Evolutionary conservation across 1,284 basidiomycete species (phyloP).

Genomic region (Cryptococcus hybrid): DNA sequence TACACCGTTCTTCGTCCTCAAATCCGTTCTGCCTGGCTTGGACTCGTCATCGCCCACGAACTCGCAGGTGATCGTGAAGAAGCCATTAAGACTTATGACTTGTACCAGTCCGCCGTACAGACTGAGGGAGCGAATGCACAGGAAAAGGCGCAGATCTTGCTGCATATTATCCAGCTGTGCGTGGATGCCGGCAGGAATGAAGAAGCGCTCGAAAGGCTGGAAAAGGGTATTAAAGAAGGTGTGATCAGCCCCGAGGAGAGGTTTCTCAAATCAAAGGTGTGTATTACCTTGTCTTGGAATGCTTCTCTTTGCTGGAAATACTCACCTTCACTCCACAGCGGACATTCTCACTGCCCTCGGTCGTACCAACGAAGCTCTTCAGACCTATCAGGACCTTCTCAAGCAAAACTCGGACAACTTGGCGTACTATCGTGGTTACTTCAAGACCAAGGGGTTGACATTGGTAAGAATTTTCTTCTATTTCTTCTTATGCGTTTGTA

Average conservation of each 20-base stretch:
- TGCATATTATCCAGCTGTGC: conserved; percentile 78
- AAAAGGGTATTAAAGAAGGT: conserved; percentile 63
- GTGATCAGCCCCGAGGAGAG: conserved; percentile 65
- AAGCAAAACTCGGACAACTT: conserved; percentile 83
- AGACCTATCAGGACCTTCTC: conserved; percentile 75
- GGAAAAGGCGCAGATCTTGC: conserved; percentile 79
- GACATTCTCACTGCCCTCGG: conserved; percentile 63
- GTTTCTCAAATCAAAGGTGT: conserved; percentile 71
- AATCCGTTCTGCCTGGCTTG: conserved; percentile 86
- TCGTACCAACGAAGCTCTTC: conserved; percentile 64
- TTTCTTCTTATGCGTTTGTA: neutral
- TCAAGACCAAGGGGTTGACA: conserved; percentile 63
- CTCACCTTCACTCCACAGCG: conserved; percentile 12
- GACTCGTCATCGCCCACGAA: conserved; percentile 83
- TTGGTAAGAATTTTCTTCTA: conserved; percentile 55
- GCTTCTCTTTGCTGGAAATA: neutral
- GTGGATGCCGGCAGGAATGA: conserved; percentile 64
- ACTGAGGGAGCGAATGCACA: conserved; percentile 56
- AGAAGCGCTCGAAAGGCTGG: conserved; percentile 60
- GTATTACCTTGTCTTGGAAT: conserved; percentile 5
- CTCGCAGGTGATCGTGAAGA: conserved; percentile 72
- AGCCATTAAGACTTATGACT: conserved; percentile 70
- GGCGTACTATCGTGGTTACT: conserved; percentile 74
- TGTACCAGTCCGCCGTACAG: conserved; percentile 53
- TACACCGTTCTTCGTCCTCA: conserved; percentile 80